Conservation (phyloP, 2,329 filamentous ascomycete genomes). For the Fusarium kyushuense region DNA sequence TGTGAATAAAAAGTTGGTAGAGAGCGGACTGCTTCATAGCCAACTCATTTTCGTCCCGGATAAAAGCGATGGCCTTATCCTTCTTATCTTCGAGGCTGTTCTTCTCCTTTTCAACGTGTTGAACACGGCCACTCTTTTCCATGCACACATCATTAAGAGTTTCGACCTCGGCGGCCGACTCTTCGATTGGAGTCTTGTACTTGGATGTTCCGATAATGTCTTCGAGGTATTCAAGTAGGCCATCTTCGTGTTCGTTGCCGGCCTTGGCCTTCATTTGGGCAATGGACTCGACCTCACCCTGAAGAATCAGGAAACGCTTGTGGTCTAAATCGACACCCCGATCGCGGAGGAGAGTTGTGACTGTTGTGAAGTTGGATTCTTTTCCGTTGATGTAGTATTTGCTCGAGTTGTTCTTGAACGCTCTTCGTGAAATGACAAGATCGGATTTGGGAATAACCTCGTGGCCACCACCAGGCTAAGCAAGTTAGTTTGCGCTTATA, state of each 20-base stretch:
- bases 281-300: slow-evolving; percentile 98
- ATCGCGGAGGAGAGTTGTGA: slow-evolving; percentile 87
- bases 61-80: slow-evolving; percentile 88
- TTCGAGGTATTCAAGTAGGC: slow-evolving; percentile 94
- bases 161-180: slow-evolving; percentile 90
- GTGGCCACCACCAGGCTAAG: slow-evolving; percentile 75
- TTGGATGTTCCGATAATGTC: slow-evolving; percentile 99
- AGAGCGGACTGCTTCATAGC: slow-evolving; percentile 88
- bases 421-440: slow-evolving; percentile 88
- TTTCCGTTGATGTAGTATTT: slow-evolving; percentile 97
- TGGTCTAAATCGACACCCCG: slow-evolving; percentile 96
- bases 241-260: slow-evolving; percentile 93
- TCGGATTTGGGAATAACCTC: slow-evolving; percentile 86
- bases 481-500: slow-evolving; percentile 45
- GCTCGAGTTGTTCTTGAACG: slow-evolving; percentile 98
- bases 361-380: slow-evolving; percentile 90
- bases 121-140: slow-evolving; percentile 94
- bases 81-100: slow-evolving; percentile 95
- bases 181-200: slow-evolving; percentile 97
- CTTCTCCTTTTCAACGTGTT: slow-evolving; percentile 98
- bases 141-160: slow-evolving; percentile 92
- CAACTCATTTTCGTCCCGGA: slow-evolving; percentile 94
- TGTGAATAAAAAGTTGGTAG: slow-evolving; percentile 90
- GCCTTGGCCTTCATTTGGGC: slow-evolving; percentile 99
- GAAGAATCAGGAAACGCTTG: slow-evolving; percentile 96